Base-by-base conservation (phyloP, 495 filamentous ascomycete species). In the Aspergillus sclerotiicarbonarius region DNA sequence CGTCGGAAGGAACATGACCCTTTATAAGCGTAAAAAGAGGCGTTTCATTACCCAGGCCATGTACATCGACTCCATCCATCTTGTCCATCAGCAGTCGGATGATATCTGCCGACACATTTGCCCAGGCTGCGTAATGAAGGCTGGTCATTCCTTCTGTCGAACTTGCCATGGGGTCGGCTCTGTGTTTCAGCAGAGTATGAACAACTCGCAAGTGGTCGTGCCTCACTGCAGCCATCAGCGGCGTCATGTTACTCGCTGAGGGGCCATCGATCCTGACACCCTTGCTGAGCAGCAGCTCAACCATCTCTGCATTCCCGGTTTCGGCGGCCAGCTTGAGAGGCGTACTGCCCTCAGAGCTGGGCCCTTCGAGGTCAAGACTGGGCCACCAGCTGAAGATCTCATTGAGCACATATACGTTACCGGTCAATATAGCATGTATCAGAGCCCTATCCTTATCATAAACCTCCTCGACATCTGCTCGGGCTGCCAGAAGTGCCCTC, bases 251-350 rank as follows among this genome's bases (percentile, higher is more conserved):
- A 15, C 21, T 21, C 19, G 18, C 16, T 8, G 59, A 61, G 20
- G 47, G 45, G 41, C 32, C 50, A 39, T 71, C 60, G 9, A 69
- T 48, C 12, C 45, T 53, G 3, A 60, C 64, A 4, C 61, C 57
- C 13, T 52, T 54, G 0, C 56, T 32, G 3, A 71, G 60, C 9
- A 61, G 39, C 8, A 37, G 15, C 6, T 41, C 15, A 5, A 57
- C 53, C 25, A 57, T 30, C 18, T 35, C 35, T 12, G 0, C 4
- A 7, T 43, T 52, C 8, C 46, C 53, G 0, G 1, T 21, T 10
- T 52, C 37, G 4, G 30, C 30, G 8, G 59, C 59, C 21, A 61
- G 21, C 4, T 35, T n/a, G 8, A 61, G 31, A 13, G 53, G 59
- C 0, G 59, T 61, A 25, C 47, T 30, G 12, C 54, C 49, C 0